Evolutionary conservation across 345 rosid species (phyloP).

Genomic region (Aquilaria malaccensis): DNA sequence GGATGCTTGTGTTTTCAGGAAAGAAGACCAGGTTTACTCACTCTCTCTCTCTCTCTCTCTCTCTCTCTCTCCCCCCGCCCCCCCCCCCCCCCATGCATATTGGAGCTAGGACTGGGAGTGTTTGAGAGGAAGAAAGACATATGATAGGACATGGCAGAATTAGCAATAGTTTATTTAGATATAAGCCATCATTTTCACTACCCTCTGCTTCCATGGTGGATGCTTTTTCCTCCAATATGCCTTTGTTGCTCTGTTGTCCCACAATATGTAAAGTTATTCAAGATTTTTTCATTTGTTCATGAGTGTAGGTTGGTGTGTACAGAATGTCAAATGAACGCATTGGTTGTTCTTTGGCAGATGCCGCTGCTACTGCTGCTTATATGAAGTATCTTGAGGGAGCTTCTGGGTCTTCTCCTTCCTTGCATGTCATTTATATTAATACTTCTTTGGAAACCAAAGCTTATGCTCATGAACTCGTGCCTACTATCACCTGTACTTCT

Average conservation of each 20-base stretch:
- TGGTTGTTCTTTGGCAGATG: slow-evolving; percentile 97
- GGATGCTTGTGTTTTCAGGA: not conserved
- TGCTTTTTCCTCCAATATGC: slow-evolving; percentile 2
- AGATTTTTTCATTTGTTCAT: slow-evolving; percentile 10
- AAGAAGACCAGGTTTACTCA: too few species aligned
- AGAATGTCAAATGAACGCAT: slow-evolving; percentile 88
- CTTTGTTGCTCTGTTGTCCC: not conserved
- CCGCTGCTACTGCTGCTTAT: slow-evolving; percentile 83
- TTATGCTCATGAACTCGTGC: slow-evolving; percentile 89
- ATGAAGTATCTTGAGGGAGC: slow-evolving; percentile 72
- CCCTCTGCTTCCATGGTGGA: not conserved
- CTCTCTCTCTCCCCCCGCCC: too few species aligned
- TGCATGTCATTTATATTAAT: slow-evolving; percentile 90
- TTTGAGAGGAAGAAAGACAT: too few species aligned
- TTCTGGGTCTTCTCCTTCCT: slow-evolving; percentile 52
- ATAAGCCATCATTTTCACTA: not conserved
- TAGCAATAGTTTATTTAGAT: too few species aligned
- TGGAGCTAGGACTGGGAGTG: too few species aligned
- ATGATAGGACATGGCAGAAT: too few species aligned
- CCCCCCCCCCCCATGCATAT: too few species aligned
- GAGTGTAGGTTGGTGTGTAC: slow-evolving; percentile 77
- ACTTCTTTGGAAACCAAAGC: slow-evolving; percentile 97
- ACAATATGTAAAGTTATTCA: slow-evolving; percentile 2
- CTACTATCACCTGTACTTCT: slow-evolving; percentile 96
- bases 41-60: too few species aligned